A percentile compares a stretch with the other conserved stretches of the same genome.
Evolutionary conservation across 495 filamentous ascomycete genomes (phyloP).

Genomic region (Letharia lupina): DNA sequence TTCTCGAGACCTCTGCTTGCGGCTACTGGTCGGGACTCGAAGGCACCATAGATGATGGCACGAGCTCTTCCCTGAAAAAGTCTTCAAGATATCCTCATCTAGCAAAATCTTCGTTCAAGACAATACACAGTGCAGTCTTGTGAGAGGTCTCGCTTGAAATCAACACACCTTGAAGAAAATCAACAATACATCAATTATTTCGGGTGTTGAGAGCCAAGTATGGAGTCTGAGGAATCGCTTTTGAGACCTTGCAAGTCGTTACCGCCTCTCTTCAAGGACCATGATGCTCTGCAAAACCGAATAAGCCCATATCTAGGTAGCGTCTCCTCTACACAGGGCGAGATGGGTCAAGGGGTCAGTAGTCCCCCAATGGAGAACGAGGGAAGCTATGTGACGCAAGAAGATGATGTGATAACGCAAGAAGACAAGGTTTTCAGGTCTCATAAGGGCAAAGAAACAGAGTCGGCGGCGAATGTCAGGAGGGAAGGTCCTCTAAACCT

Average conservation of each 20-base stretch:
- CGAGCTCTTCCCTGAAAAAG: neutral
- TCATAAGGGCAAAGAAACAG: constrained; percentile 35
- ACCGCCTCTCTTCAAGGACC: neutral
- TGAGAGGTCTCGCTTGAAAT: neutral
- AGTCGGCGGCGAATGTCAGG: constrained; percentile 29
- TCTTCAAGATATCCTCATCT: neutral
- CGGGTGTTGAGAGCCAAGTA: neutral
- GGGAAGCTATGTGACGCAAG: neutral
- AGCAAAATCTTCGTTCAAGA: neutral
- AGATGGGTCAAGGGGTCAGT: neutral
- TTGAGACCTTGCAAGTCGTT: constrained; percentile 3
- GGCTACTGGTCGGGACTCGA: neutral
- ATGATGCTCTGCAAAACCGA: constrained; percentile 1
- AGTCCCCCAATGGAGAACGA: neutral
- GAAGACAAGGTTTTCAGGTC: constrained; percentile 27
- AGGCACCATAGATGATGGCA: neutral
- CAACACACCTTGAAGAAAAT: neutral
- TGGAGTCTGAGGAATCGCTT: constrained; percentile 10
- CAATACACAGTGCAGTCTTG: neutral
- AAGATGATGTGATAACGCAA: neutral
- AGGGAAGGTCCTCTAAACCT: constrained; percentile 46
- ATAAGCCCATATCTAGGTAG: constrained; percentile 7
- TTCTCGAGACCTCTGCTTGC: neutral
- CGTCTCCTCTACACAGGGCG: neutral
- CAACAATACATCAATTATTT: neutral